Evolutionary conservation across 768 basidiomycete species (phyloP).

Genomic region (Pisolithus microcarpus): DNA sequence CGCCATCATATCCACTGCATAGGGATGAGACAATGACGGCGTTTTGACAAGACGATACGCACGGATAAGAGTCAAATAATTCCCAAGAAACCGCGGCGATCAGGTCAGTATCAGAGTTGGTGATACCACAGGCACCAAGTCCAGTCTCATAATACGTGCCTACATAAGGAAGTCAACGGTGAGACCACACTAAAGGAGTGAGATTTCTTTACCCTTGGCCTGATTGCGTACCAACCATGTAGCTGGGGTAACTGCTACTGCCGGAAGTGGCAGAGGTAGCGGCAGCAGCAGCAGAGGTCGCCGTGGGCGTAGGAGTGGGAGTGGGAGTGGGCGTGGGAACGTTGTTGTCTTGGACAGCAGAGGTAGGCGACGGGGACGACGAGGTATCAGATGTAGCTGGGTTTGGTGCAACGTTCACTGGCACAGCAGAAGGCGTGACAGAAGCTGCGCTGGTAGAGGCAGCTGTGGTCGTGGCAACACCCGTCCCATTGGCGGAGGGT

Average conservation of each 20-base stretch:
- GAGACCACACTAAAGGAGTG: background rate
- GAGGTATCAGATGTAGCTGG: background rate
- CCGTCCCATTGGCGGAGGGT: slow-evolving; percentile 8
- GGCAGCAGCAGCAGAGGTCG: background rate
- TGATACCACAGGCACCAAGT: slow-evolving; percentile 37
- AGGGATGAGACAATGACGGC: slow-evolving; percentile 1
- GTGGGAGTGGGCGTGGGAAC: background rate
- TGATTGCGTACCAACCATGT: slow-evolving; percentile 39
- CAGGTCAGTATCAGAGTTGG: slow-evolving; percentile 21
- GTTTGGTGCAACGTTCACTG: slow-evolving; percentile 19
- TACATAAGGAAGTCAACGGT: slow-evolving; percentile 3
- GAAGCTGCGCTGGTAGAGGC: background rate
- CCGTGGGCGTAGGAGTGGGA: background rate
- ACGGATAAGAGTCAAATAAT: slow-evolving; percentile 33
- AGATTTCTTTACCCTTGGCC: slow-evolving; percentile 38
- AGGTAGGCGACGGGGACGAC: background rate
- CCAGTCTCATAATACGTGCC: slow-evolving; percentile 30
- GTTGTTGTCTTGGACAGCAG: background rate
- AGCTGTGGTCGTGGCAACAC: background rate
- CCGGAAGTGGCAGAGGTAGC: background rate
- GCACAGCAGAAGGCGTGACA: background rate
- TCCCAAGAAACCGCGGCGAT: slow-evolving; percentile 31
- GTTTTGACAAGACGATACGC: slow-evolving; percentile 6
- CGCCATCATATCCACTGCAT: slow-evolving; percentile 46
- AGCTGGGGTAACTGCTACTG: slow-evolving; percentile 25